phyloP scores from a whole-genome alignment of 2,329 filamentous ascomycete species.

The Alternaria sp. region DNA sequence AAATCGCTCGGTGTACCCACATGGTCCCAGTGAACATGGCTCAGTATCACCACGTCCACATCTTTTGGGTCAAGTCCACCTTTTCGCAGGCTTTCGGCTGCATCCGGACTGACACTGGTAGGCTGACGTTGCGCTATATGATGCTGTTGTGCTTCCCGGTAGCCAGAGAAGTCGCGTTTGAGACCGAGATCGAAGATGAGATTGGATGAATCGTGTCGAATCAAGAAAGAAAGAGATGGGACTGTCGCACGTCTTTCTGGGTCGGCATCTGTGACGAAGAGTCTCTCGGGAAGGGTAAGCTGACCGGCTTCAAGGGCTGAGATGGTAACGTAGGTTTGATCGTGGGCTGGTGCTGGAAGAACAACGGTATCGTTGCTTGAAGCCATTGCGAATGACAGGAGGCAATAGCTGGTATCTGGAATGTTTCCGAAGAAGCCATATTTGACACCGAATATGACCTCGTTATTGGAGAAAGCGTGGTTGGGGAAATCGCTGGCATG shows the following conservation, averaged over 20 bases:
- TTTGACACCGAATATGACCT: not conserved
- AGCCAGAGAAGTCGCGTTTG: conserved; percentile 53
- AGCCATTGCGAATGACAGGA: conserved; percentile 2
- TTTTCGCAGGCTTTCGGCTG: conserved; percentile 45
- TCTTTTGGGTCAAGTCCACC: conserved; percentile 47
- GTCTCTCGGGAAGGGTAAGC: conserved; percentile 55
- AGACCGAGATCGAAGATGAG: conserved; percentile 63
- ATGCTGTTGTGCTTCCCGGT: conserved; percentile 52
- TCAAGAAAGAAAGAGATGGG: conserved; percentile 61
- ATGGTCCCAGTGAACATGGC: conserved; percentile 66
- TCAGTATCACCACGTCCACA: conserved; percentile 55
- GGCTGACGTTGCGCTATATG: conserved; percentile 57
- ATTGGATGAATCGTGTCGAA: conserved; percentile 52
- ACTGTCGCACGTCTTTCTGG: conserved; percentile 55
- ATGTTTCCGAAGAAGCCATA: not conserved
- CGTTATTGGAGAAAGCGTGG: not conserved
- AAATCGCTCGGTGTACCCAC: conserved; percentile 63
- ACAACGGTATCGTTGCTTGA: conserved; percentile 11
- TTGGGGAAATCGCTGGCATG: not conserved
- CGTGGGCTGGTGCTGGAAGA: conserved; percentile 26
- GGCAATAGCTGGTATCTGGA: not conserved
- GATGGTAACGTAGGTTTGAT: conserved; percentile 39
- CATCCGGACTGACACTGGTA: conserved; percentile 53
- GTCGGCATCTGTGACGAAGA: conserved; percentile 56
- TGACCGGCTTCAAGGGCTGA: conserved; percentile 43